A percentile compares a stretch with the other conserved stretches of the same genome.
Evolutionary conservation across 1,284 basidiomycete species (phyloP).

Genomic region (Vanrija sp.): DNA sequence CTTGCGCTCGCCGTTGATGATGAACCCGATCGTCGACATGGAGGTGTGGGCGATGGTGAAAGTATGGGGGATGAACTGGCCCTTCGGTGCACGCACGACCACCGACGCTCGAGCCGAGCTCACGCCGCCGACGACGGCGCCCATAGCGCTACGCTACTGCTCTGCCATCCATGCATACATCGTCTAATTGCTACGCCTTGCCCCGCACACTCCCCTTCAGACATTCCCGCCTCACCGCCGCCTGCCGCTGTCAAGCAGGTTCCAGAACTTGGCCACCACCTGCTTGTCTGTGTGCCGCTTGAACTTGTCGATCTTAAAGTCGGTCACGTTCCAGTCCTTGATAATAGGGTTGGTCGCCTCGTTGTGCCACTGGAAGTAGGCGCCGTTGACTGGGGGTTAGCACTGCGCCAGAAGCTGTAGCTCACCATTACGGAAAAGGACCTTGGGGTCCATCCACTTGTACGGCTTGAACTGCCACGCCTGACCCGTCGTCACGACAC

Average conservation of each 20-base stretch:
- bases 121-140: not conserved
- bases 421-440: conserved; percentile 87
- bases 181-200: not conserved
- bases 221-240: conserved; percentile 6
- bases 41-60: not conserved
- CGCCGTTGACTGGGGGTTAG: conserved; percentile 68
- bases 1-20: conserved; percentile 11
- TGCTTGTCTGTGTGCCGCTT: conserved; percentile 93
- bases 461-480: conserved; percentile 97
- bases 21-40: conserved; percentile 10
- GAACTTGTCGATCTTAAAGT: conserved; percentile 77
- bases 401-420: conserved; percentile 12
- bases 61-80: too few species aligned
- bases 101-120: not conserved
- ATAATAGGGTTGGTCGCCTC: conserved; percentile 83
- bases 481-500: conserved; percentile 95
- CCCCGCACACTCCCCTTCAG: not conserved
- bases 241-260: conserved; percentile 61
- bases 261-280: conserved; percentile 92
- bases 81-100: not conserved
- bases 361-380: conserved; percentile 89
- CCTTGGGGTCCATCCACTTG: conserved; percentile 88
- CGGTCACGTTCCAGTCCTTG: conserved; percentile 94
- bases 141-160: not conserved
- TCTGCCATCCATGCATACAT: not conserved